Evolutionary conservation across 176 grass and related monocot genomes (phyloP), one percentile per base, ranked within the genome.

Genomic region (Echinochloa phyllopogon): DNA sequence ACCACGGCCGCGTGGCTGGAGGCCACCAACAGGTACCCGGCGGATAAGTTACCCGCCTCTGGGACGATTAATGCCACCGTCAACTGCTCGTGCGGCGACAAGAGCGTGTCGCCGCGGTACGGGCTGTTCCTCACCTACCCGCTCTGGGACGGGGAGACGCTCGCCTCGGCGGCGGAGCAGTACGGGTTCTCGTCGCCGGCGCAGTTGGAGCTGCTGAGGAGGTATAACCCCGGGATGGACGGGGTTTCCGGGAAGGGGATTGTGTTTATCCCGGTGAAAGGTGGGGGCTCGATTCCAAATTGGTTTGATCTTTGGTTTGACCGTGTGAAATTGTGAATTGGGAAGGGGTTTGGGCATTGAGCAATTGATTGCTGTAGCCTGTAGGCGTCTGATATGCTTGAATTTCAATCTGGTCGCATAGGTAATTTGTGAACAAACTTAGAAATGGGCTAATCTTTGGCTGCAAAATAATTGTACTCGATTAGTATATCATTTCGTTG

Each of bases 11-110:
- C 58, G 49, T 88, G 82, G 79, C 82, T 92, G 24, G 23, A 17
- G 29, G 59, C 67, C 38, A 82, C 78, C 62, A 95, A 92, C 79
- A 12, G 45, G 16, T 78, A 77, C 43, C 50, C 53, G 14, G 4
- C 21, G 23, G 57, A 6, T 18, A 86, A 80, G 33, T 15, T 88
- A 17, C 83, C 86, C 8, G 21, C 0, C 43, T 37, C 59, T 18
- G 77, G 16, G 14, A 84, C 20, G 69, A 57, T 95, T 48, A 78
- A 85, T 36, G 90, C 88, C 85, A 79, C 65, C 40, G 79, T 95
- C 47, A 95, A 95, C 72, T 95, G 90, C 68, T 95, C 93, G 16
- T 95, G 93, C 37, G 93, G 93, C 59, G 75, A 95, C 75, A 59
- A 11, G 60, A 67, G 50, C 5, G 75, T 92, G 59, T 95, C 87